These are phyloP conservation scores for Populus simonii DNA, from an alignment of 345 rosid species.

Conservation along the genomic window DNA sequence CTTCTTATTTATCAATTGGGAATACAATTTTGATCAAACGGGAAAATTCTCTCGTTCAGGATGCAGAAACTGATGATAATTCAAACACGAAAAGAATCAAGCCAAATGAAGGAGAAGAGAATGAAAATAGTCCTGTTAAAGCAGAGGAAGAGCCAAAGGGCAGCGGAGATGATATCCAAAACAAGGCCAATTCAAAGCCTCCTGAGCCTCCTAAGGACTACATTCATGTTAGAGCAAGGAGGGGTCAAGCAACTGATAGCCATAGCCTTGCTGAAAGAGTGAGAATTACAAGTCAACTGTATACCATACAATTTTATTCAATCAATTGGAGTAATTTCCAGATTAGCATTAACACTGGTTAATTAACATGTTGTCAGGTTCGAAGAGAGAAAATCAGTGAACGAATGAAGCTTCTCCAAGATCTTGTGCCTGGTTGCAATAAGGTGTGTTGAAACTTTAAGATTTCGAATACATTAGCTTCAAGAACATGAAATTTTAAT, in stretches of 20 bases:
- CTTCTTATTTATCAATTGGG: background rate
- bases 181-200: slow-evolving; percentile 33
- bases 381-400: slow-evolving; percentile 95
- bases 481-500: background rate
- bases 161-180: slow-evolving; percentile 20
- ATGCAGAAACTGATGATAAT: slow-evolving; percentile 34
- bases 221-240: slow-evolving; percentile 89
- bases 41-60: slow-evolving; percentile 24
- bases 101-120: slow-evolving; percentile 28
- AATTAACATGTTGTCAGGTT: slow-evolving; percentile 39
- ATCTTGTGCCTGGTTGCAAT: slow-evolving; percentile 96
- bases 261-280: slow-evolving; percentile 98
- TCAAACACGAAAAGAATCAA: slow-evolving; percentile 36
- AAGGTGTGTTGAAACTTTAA: slow-evolving; percentile 42
- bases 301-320: background rate
- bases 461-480: background rate
- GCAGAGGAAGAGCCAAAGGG: slow-evolving; percentile 36
- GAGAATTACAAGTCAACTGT: slow-evolving; percentile 20
- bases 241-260: slow-evolving; percentile 98
- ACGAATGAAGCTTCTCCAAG: slow-evolving; percentile 93
- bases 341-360: slow-evolving; percentile 5
- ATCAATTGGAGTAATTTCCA: background rate
- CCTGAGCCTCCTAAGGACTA: slow-evolving; percentile 76
- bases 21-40: background rate
- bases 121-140: slow-evolving; percentile 23